Evolutionary conservation across 1,139 yeast genomes (phyloP).

Genomic region (Geotrichum australiense): DNA sequence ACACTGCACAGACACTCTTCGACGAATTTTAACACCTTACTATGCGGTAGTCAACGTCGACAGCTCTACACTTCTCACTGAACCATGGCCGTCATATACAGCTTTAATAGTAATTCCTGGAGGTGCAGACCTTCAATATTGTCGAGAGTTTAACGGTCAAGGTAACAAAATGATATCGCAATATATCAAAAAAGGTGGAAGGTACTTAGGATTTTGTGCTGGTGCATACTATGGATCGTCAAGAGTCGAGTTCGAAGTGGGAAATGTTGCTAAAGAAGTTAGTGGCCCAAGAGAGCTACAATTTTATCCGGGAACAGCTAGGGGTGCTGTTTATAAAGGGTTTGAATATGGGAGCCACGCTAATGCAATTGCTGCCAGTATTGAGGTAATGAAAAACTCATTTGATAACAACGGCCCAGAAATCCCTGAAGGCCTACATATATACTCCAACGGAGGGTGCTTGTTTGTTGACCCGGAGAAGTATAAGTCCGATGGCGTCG

Average conservation of each 20-base stretch:
- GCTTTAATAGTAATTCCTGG: slow-evolving; percentile 85
- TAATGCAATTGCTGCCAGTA: slow-evolving; percentile 60
- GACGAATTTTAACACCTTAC: slow-evolving; percentile 72
- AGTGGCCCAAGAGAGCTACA: slow-evolving; percentile 74
- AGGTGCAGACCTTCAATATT: slow-evolving; percentile 90
- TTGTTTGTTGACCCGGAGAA: slow-evolving; percentile 68
- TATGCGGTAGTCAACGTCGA: slow-evolving; percentile 78
- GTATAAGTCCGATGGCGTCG: slow-evolving; percentile 44
- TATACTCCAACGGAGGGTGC: slow-evolving; percentile 84
- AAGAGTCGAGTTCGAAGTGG: slow-evolving; percentile 76
- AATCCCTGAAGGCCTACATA: slow-evolving; percentile 24
- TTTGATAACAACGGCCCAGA: slow-evolving; percentile 19
- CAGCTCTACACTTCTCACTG: slow-evolving; percentile 54
- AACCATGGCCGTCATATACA: slow-evolving; percentile 86
- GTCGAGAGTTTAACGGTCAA: slow-evolving; percentile 60
- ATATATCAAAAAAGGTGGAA: slow-evolving; percentile 74
- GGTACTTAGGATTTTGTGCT: slow-evolving; percentile 85
- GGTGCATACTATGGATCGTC: slow-evolving; percentile 86
- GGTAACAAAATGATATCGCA: slow-evolving; percentile 56
- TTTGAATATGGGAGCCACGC: slow-evolving; percentile 68
- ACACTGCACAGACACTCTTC: slow-evolving; percentile 70
- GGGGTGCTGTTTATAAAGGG: slow-evolving; percentile 78
- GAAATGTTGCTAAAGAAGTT: slow-evolving; percentile 64
- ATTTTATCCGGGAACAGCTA: slow-evolving; percentile 73
- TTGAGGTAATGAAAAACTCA: slow-evolving; percentile 37